A percentile compares a stretch with the other conserved stretches of the same genome.
phyloP scores from a whole-genome alignment of 768 basidiomycete species.

The Pisolithus tinctorius region DNA sequence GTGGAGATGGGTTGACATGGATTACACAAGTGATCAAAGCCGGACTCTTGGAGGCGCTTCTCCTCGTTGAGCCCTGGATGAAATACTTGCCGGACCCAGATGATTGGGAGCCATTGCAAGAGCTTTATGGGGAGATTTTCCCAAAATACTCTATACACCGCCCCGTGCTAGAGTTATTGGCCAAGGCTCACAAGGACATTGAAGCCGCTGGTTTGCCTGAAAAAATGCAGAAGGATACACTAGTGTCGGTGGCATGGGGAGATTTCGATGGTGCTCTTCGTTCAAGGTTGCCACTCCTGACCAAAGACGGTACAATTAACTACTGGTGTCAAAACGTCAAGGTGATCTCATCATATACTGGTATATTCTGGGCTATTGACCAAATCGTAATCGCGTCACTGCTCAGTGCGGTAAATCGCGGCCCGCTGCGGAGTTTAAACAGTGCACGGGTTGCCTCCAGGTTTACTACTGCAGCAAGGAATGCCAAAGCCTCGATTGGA shows the following conservation, averaged over 20 bases:
- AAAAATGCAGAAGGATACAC: slow-evolving; percentile 12
- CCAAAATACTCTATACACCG: slow-evolving; percentile 22
- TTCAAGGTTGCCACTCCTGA: slow-evolving; percentile 10
- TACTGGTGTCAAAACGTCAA: slow-evolving; percentile 21
- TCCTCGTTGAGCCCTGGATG: slow-evolving; percentile 22
- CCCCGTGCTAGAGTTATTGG: slow-evolving; percentile 12
- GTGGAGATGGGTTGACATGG: slow-evolving; percentile 21
- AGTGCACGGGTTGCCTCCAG: slow-evolving; percentile 22
- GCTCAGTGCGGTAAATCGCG: slow-evolving; percentile 20
- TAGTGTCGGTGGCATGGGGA: slow-evolving; percentile 14
- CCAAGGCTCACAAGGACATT: slow-evolving; percentile 10
- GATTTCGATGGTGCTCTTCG: slow-evolving; percentile 15
- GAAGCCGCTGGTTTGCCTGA: slow-evolving; percentile 6
- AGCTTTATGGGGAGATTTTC: slow-evolving; percentile 18
- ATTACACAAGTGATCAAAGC: slow-evolving; percentile 18
- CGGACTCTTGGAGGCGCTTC: slow-evolving; percentile 18
- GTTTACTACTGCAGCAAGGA: slow-evolving; percentile 26
- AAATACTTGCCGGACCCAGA: slow-evolving; percentile 11
- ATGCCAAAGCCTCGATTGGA: slow-evolving; percentile 26
- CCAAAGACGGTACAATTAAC: slow-evolving; percentile 8
- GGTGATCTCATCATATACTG: slow-evolving; percentile 7
- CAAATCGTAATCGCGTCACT: not conserved
- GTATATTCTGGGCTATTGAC: not conserved
- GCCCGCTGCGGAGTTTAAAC: slow-evolving; percentile 20
- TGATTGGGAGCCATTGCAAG: slow-evolving; percentile 22